Base-by-base conservation (phyloP, 257 asterid species). In the Solanum infundibuliforme region DNA sequence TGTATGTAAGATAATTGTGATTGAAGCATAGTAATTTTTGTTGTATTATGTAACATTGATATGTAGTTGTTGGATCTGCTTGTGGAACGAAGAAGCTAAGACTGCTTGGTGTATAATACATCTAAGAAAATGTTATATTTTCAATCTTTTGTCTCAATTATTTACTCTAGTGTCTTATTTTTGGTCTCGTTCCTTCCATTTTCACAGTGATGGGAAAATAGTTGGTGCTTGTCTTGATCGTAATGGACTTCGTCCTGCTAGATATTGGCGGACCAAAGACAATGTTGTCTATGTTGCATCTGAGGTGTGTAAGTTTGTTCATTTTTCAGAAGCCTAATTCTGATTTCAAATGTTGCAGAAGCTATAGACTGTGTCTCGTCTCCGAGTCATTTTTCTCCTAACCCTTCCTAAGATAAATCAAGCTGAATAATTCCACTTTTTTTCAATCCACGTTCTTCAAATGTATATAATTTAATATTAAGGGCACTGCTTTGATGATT, bases 181-280 rank as follows among this genome's bases (percentile, higher is more conserved):
- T 62, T 87, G 43, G 39, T 86, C 32, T 82, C 23, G 25, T 76
- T 87, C 79, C 38, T 68, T 12, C 84, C 76, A 85, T 90, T 65
- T 23, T 92, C 84, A 84, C 93, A 96, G 99, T 88, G 99, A 97
- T 86, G 99, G 99, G 92, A 97, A 97, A 91, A 97, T 98, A 88
- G 98, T 97, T 89, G 99, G 99, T 91, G 99, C 99, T 92, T 94
- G 98, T 93, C 98, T 97, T 77, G 99, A 97, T 90, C 99, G 99
- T 72, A 97, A 97, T 88, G 99, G 99, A 83, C 98, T 97, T 90
- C 99, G 99, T 79, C 99, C 99, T 84, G 99, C 99, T 83, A 95
- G 99, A 92, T 97, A 97, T 88, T 97, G 99, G 99, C 93, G 98
- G 90, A 97, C 99, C 41, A 90, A 90, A 79, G 99, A 97, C 93